Percentiles rank a stretch among this genome's conserved stretches.
These are phyloP conservation scores for Scheffersomyces quercinus DNA, from an alignment of 1,139 yeast genomes.

Conservation along the genomic window DNA sequence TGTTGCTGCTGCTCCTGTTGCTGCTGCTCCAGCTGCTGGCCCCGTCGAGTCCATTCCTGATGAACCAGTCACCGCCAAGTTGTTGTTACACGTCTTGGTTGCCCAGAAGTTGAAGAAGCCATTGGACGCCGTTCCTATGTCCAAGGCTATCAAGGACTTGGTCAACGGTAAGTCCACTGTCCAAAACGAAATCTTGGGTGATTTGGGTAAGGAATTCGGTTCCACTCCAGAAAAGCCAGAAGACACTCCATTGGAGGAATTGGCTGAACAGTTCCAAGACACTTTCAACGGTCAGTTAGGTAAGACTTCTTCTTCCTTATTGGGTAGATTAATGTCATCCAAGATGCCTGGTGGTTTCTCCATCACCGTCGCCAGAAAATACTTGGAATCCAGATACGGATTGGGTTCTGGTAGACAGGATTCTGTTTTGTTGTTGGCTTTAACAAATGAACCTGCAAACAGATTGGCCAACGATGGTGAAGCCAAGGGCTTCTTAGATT, in stretches of 20 bases:
- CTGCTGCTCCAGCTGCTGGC: constrained; percentile 55
- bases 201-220: constrained; percentile 96
- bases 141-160: constrained; percentile 92
- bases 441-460: constrained; percentile 86
- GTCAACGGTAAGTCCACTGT: constrained; percentile 99
- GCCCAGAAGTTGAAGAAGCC: constrained; percentile 95
- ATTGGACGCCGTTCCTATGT: constrained; percentile 78
- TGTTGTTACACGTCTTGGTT: constrained; percentile 83
- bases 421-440: constrained; percentile 75
- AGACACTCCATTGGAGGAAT: constrained; percentile 92
- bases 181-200: constrained; percentile 97
- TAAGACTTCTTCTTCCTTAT: constrained; percentile 84
- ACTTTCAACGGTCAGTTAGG: constrained; percentile 86
- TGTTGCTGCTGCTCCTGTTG: constrained; percentile 46
- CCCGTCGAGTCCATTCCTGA: constrained; percentile 81
- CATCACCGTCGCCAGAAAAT: constrained; percentile 85
- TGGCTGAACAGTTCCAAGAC: constrained; percentile 94
- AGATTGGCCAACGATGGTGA: constrained; percentile 86
- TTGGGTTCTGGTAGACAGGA: constrained; percentile 94
- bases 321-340: constrained; percentile 89
- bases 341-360: constrained; percentile 99
- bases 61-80: constrained; percentile 82
- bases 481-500: constrained; percentile 86
- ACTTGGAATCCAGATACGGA: constrained; percentile 89
- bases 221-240: constrained; percentile 98